Base-by-base conservation (phyloP, 495 filamentous ascomycete genomes). In the Penicillium cosmopolitanum region DNA sequence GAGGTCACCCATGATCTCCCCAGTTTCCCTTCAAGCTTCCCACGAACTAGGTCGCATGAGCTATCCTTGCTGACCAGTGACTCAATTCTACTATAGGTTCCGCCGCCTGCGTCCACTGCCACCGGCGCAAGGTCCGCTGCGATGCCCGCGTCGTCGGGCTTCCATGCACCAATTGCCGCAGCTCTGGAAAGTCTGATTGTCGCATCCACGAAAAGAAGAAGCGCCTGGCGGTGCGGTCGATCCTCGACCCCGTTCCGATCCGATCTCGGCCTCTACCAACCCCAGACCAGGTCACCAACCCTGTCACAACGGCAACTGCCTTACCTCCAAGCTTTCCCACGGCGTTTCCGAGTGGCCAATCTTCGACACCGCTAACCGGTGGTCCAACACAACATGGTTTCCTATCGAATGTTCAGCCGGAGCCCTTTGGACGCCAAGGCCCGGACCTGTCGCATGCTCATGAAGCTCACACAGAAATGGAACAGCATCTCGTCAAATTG, bases 121-220 rank as follows among this genome's bases (percentile, higher is more conserved):
- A 80, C 66, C 75, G 78, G 53, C 77, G 78, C 58, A 80, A 80
- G 65, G 77, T 80, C 51, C 77, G 76, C 63, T 80, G 78, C 53
- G 78, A 80, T 67, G 76, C 78, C 43, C 76, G 77, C 51, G 33
- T 72, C 13, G 77, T 80, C 50, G 78, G 78, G 42, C 58, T 75
- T 3, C 78, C 78, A 5, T 80, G 78, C 57, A 75, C 76, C 36
- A 79, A 80, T 58, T 80, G 78, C 61, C 76, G 75, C 51, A 68
- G 74, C 35, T 75, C 75, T 40, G 76, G 76, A 44, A 80, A 77
- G 57, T 36, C 62, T n/a, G 78, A 80, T 59, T 80, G 78, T 47
- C 76, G 72, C 42, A 78, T 80, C 43, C 78, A 80, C 55, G 78
- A 80, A 58, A 80, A 80, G 66, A 79, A 78, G 60, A 80, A 79